These are phyloP conservation scores for Termitomyces sp. DNA, from an alignment of 768 basidiomycete genomes.

Conservation along the genomic window DNA sequence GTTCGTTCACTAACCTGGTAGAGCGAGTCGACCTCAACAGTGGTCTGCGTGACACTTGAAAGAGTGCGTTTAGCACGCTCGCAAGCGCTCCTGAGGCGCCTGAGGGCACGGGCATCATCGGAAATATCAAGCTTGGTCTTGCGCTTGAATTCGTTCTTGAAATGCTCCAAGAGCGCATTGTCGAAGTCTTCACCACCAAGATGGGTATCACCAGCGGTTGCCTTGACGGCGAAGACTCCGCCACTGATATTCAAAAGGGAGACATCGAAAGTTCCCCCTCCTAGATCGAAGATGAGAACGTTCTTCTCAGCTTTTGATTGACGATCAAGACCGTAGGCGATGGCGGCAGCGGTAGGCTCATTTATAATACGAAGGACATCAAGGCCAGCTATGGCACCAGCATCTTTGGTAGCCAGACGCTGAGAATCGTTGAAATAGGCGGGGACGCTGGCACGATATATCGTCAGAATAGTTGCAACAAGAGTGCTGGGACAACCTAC, in stretches of 20 bases:
- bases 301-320: constrained; percentile 95
- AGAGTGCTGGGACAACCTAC: constrained; percentile 39
- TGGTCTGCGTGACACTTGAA: constrained; percentile 97
- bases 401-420: constrained; percentile 98
- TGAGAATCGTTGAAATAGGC: constrained; percentile 99
- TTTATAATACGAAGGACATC: constrained; percentile 99
- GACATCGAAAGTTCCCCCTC: constrained; percentile 99
- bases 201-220: constrained; percentile 98
- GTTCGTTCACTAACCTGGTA: constrained; percentile 59
- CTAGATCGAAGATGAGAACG: constrained; percentile 98
- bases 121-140: constrained; percentile 98
- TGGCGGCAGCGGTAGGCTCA: constrained; percentile 98
- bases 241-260: constrained; percentile 96
- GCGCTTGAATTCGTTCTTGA: constrained; percentile 99
- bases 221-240: constrained; percentile 99
- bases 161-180: constrained; percentile 95
- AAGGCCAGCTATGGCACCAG: constrained; percentile 95
- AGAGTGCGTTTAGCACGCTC: constrained; percentile 99
- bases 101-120: constrained; percentile 92
- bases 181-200: constrained; percentile 99
- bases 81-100: constrained; percentile 94
- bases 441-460: constrained; percentile 57
- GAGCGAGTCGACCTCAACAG: constrained; percentile 98
- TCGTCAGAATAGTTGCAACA: neutral
- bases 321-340: constrained; percentile 97